Evolutionary conservation across 495 filamentous ascomycete genomes (phyloP).

Genomic region (Podospora tetraspora): DNA sequence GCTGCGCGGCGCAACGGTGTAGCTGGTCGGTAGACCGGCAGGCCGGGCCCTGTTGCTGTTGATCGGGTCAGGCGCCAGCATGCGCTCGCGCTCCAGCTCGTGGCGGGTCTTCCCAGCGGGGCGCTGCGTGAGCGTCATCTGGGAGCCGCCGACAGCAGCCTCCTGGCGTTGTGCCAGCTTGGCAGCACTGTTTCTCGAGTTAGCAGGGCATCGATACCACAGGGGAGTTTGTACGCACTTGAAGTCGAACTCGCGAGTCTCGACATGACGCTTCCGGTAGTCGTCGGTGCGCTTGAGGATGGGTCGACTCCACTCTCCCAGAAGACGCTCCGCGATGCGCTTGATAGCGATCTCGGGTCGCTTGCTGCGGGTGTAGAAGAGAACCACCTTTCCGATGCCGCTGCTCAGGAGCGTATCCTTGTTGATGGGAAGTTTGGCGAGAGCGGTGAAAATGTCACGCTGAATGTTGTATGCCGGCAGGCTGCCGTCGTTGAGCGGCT

Average conservation of each 20-base stretch:
- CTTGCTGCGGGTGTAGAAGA: slow-evolving; percentile 95
- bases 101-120: slow-evolving; percentile 39
- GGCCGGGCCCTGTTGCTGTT: slow-evolving; percentile 67
- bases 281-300: slow-evolving; percentile 90
- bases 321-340: slow-evolving; percentile 79
- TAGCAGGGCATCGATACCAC: not conserved
- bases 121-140: slow-evolving; percentile 43
- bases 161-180: slow-evolving; percentile 44
- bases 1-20: slow-evolving; percentile 70
- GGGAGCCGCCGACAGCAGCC: slow-evolving; percentile 32
- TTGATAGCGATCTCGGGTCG: slow-evolving; percentile 81
- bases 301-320: slow-evolving; percentile 95
- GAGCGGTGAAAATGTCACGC: slow-evolving; percentile 78
- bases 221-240: slow-evolving; percentile 35
- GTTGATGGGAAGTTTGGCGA: slow-evolving; percentile 75
- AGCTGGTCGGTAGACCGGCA: slow-evolving; percentile 65
- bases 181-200: slow-evolving; percentile 42
- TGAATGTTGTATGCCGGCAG: slow-evolving; percentile 96
- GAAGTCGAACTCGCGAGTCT: slow-evolving; percentile 49
- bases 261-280: slow-evolving; percentile 73
- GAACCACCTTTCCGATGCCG: slow-evolving; percentile 89
- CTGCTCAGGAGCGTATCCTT: slow-evolving; percentile 85
- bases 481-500: slow-evolving; percentile 86
- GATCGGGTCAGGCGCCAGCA: slow-evolving; percentile 60
- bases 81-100: slow-evolving; percentile 62